A percentile compares a stretch with the other conserved stretches of the same genome.
Conservation (phyloP, 2,329 filamentous ascomycete species). For the Teratosphaeria gauchensis region DNA sequence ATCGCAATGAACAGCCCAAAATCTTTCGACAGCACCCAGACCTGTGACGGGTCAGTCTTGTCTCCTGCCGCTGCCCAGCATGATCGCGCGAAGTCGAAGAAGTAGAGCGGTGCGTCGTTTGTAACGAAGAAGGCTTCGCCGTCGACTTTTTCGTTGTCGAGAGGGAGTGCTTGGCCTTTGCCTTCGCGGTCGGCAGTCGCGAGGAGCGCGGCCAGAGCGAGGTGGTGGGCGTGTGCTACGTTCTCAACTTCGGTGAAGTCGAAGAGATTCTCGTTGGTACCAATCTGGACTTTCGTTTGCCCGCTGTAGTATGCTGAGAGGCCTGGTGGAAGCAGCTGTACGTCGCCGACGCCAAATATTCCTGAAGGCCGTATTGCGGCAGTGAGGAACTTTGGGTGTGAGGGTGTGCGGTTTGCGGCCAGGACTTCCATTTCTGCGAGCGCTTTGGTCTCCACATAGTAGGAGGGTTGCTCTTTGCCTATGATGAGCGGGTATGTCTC, state of each 20-base stretch:
- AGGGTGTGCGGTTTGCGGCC: slow-evolving; percentile 36
- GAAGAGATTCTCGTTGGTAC: slow-evolving; percentile 43
- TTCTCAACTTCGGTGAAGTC: slow-evolving; percentile 47
- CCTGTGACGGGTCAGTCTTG: slow-evolving; percentile 25
- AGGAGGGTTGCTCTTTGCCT: slow-evolving; percentile 39
- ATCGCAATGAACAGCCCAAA: slow-evolving; percentile 33
- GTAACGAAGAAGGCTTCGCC: slow-evolving; percentile 45
- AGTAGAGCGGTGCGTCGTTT: slow-evolving; percentile 41
- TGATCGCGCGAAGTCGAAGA: slow-evolving; percentile 41
- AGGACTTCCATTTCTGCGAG: slow-evolving; percentile 40
- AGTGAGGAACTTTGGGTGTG: slow-evolving; percentile 37
- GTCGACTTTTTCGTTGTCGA: slow-evolving; percentile 40
- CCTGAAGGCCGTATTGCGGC: slow-evolving; percentile 40
- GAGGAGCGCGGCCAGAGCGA: slow-evolving; percentile 41
- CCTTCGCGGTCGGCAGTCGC: slow-evolving; percentile 29
- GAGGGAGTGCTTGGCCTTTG: slow-evolving; percentile 26
- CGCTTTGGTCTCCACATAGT: slow-evolving; percentile 43
- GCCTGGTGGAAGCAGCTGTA: slow-evolving; percentile 37
- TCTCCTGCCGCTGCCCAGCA: slow-evolving; percentile 38
- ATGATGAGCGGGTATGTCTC: slow-evolving; percentile 39
- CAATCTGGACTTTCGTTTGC: slow-evolving; percentile 43
- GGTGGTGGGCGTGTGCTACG: slow-evolving; percentile 42
- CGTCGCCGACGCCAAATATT: slow-evolving; percentile 43
- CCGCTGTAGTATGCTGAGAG: slow-evolving; percentile 36
- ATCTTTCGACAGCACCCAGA: slow-evolving; percentile 36